Percentiles rank a stretch among this genome's conserved stretches.
phyloP scores from a whole-genome alignment of 257 asterid species.

The Nicotiana otophora region DNA sequence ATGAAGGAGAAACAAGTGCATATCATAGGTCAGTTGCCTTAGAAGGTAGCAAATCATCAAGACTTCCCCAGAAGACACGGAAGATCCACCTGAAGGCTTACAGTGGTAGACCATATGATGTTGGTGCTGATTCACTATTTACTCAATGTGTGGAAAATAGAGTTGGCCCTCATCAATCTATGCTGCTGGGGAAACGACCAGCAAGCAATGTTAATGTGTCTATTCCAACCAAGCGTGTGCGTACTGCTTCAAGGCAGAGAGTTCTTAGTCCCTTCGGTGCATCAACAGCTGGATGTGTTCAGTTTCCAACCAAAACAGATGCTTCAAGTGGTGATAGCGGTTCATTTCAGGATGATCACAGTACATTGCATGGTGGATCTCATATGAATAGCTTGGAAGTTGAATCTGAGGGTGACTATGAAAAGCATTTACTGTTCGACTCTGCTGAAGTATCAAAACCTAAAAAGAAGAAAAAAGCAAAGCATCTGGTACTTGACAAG shows the following conservation, averaged over 20 bases:
- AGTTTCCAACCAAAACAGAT: conserved; percentile 64
- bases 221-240: conserved; percentile 86
- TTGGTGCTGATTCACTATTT: conserved; percentile 47
- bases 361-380: conserved; percentile 66
- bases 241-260: conserved; percentile 84
- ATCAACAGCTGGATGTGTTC: conserved; percentile 62
- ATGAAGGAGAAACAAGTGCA: conserved; percentile 76
- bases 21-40: conserved; percentile 47
- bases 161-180: conserved; percentile 45
- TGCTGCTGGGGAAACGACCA: conserved; percentile 57
- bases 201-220: conserved; percentile 71
- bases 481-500: conserved; percentile 51
- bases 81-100: conserved; percentile 49
- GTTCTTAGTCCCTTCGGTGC: conserved; percentile 63
- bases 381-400: conserved; percentile 56
- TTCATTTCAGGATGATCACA: conserved; percentile 93
- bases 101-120: conserved; percentile 50
- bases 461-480: conserved; percentile 84
- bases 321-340: conserved; percentile 94
- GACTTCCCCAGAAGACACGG: conserved; percentile 64
- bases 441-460: conserved; percentile 67
- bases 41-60: conserved; percentile 49
- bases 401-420: conserved; percentile 70
- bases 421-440: conserved; percentile 56
- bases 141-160: conserved; percentile 55